These are phyloP conservation scores for Tulasnella sp. DNA, from an alignment of 768 basidiomycete species.

Conservation along the genomic window DNA sequence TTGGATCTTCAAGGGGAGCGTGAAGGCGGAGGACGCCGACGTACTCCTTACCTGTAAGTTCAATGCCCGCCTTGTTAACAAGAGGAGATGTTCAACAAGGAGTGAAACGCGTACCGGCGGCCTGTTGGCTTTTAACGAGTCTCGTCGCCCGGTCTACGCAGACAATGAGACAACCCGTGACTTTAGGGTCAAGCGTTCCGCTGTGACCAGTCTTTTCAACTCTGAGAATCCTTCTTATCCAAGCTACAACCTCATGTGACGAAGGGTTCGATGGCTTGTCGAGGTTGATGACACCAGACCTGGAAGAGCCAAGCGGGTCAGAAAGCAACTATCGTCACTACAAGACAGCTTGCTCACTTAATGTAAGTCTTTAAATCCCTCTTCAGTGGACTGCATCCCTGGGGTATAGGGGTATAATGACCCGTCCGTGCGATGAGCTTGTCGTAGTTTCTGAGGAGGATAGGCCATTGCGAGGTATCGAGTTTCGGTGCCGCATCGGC, in stretches of 20 bases:
- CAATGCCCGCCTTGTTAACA: not conserved
- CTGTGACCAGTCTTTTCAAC: conserved; percentile 99
- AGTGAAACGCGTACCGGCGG: conserved; percentile 62
- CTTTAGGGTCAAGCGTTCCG: conserved; percentile 97
- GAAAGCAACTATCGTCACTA: not conserved
- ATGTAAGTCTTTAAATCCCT: conserved; percentile 89
- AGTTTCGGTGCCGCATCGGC: conserved; percentile 67
- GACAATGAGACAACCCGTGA: conserved; percentile 97
- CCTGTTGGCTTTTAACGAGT: conserved; percentile 97
- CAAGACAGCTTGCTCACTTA: conserved; percentile 52
- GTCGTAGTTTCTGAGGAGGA: conserved; percentile 98
- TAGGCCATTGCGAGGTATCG: conserved; percentile 96
- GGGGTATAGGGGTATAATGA: conserved; percentile 97
- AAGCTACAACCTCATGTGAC: conserved; percentile 98
- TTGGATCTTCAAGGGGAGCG: conserved; percentile 70
- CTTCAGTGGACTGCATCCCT: conserved; percentile 90
- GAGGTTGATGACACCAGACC: conserved; percentile 97
- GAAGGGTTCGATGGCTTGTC: conserved; percentile 99
- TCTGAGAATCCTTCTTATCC: conserved; percentile 93
- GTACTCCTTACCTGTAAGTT: conserved; percentile 79
- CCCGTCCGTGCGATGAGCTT: conserved; percentile 89
- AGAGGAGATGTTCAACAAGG: not conserved
- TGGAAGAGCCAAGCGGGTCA: conserved; percentile 37
- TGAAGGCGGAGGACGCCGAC: conserved; percentile 95
- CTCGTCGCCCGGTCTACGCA: conserved; percentile 98